These are phyloP conservation scores for Plicaturopsis crispa DNA, from an alignment of 768 basidiomycete genomes.

Conservation along the genomic window DNA sequence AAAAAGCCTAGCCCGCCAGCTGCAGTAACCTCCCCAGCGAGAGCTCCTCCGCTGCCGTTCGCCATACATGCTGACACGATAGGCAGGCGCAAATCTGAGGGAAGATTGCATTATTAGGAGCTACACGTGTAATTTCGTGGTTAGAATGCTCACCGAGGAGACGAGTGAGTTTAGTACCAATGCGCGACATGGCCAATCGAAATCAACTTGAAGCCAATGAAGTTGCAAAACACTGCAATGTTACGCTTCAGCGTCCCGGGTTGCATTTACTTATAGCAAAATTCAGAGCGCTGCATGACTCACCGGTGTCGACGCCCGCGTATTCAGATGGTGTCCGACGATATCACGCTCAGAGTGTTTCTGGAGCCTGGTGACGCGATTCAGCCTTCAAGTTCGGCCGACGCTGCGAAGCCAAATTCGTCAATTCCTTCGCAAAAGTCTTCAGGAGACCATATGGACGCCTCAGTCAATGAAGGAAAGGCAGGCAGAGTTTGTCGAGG, in stretches of 20 bases:
- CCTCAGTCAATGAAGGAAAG: no score
- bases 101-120: no score
- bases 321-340: not conserved
- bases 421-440: no score
- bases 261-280: constrained; percentile 1
- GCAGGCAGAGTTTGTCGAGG: no score
- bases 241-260: not conserved
- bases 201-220: constrained; percentile 6
- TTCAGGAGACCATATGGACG: no score
- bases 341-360: not conserved
- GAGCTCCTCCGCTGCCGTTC: constrained; percentile 55
- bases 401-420: no score
- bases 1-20: constrained; percentile 77
- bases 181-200: constrained; percentile 19
- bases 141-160: constrained; percentile 35
- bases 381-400: no score
- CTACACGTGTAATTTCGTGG: constrained; percentile 12
- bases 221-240: constrained; percentile 7
- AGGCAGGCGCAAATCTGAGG: constrained; percentile 51
- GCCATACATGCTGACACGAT: constrained; percentile 67
- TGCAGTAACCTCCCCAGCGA: constrained; percentile 54
- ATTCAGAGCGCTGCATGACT: not conserved
- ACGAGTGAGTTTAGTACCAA: constrained; percentile 38
- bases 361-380: no score
- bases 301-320: no score